Base-by-base conservation (phyloP, 2,329 filamentous ascomycete genomes). In the Scytalidium sp. region DNA sequence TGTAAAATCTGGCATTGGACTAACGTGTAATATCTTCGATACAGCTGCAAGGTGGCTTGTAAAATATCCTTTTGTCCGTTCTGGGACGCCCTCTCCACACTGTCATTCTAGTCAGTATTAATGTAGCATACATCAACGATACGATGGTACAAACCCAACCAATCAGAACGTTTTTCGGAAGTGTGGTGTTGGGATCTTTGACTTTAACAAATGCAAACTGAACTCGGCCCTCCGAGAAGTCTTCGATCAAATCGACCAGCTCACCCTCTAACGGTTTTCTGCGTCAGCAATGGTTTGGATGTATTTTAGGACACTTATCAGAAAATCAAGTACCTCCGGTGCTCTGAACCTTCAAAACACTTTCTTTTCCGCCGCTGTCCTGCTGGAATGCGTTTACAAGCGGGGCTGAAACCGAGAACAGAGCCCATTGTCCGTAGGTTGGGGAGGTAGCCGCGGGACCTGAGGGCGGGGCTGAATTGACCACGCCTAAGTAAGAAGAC, bases 161-260 rank as follows among this genome's bases (percentile, higher is more conserved):
- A 66, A 99, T 90, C 58, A 99, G 79, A 52, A 96, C 90, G 67
- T 85, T 88, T 76, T 99, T 99, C 45, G 93, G 91, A 15, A 99
- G 81, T 19, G 78, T 75, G 2, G 88, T 90, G 70, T 99, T 99
- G 49, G 91, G 88, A 67, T 99, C 94, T 69, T 92, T 96, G 74
- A 99, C 87, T 73, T 96, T 97, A 63, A 94, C 85, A 64, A 95
- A 97, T 22, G 91, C 94, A 71, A 97, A 99, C 71, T 99, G 94
- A 59, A 99, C 88, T 62, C 91, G 87, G 48, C 94, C 94, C 69
- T 99, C 94, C 59, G 87, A 97, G 71, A 99, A 96, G 57, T 99
- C 94, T 60, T 99, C 94, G 60, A 96, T 82, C 51, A 99, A 78
- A 57, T 97, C 91, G 50, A 84, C 75, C 55, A 99, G 77, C 70